Conservation (phyloP, 225 moss, liverwort and hornwort genomes). For the Ulota crispa region DNA sequence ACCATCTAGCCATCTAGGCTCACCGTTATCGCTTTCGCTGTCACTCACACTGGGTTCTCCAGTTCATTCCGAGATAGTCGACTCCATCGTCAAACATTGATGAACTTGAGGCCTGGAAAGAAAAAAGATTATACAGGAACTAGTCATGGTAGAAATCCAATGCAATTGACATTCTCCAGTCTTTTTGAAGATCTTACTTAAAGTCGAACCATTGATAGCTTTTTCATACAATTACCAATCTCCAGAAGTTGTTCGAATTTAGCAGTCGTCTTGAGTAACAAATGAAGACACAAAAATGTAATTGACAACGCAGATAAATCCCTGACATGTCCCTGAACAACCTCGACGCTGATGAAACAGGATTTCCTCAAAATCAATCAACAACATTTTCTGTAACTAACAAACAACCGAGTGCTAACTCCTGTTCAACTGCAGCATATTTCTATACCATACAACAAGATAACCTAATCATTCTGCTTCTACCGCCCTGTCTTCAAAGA, state of each 20-base stretch:
- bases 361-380: not conserved
- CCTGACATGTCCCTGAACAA: not conserved
- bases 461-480: constrained; percentile 10
- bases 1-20: constrained; percentile 12
- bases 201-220: not conserved
- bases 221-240: constrained; percentile 4
- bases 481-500: not conserved
- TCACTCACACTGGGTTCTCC: constrained; percentile 44
- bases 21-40: constrained; percentile 46
- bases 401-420: not conserved
- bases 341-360: not conserved
- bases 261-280: not conserved
- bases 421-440: not conserved
- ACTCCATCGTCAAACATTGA: constrained; percentile 5
- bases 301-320: not conserved
- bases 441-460: not conserved
- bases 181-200: not conserved
- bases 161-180: not conserved
- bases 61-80: constrained; percentile 16
- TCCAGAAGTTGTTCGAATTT: not conserved
- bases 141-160: constrained; percentile 1
- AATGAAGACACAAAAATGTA: not conserved
- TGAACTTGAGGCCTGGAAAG: constrained; percentile 20
- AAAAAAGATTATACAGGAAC: constrained; percentile 5
- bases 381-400: not conserved